These are phyloP conservation scores for Tuber melanosporum DNA, from an alignment of 495 filamentous ascomycete species.

Conservation along the genomic window DNA sequence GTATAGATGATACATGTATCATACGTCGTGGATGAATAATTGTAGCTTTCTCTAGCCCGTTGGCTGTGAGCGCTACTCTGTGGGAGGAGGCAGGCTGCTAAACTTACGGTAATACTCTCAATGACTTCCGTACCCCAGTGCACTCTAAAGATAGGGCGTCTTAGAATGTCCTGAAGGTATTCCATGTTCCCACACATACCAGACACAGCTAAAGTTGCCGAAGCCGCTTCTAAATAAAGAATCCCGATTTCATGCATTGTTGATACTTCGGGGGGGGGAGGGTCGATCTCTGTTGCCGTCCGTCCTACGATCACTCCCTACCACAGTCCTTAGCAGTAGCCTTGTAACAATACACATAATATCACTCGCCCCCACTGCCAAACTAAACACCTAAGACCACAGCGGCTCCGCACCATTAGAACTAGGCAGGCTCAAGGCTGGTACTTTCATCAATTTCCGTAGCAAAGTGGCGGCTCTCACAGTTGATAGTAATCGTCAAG, in stretches of 20 bases:
- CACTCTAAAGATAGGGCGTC: not conserved
- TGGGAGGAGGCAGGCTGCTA: not conserved
- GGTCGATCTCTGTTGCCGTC: not conserved
- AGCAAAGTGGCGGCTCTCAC: not conserved
- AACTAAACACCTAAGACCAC: not conserved
- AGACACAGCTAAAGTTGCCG: not conserved
- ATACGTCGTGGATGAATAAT: not conserved
- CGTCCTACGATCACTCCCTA: not conserved
- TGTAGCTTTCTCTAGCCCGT: not conserved
- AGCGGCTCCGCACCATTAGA: not conserved
- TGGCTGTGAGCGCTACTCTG: not conserved
- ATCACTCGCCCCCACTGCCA: not conserved
- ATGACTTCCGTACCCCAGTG: not conserved
- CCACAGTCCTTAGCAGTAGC: not conserved
- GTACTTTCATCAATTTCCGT: not conserved
- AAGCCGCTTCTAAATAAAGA: not conserved
- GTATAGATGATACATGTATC: not conserved
- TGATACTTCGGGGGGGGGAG: not conserved
- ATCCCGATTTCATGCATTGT: not conserved
- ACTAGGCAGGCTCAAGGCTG: not conserved
- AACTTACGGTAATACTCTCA: not conserved
- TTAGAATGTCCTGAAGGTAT: not conserved
- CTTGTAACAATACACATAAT: not conserved
- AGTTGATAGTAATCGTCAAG: not conserved
- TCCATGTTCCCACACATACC: not conserved